Conservation (phyloP, 805 yeast species). For the Candida broadrunensis region DNA sequence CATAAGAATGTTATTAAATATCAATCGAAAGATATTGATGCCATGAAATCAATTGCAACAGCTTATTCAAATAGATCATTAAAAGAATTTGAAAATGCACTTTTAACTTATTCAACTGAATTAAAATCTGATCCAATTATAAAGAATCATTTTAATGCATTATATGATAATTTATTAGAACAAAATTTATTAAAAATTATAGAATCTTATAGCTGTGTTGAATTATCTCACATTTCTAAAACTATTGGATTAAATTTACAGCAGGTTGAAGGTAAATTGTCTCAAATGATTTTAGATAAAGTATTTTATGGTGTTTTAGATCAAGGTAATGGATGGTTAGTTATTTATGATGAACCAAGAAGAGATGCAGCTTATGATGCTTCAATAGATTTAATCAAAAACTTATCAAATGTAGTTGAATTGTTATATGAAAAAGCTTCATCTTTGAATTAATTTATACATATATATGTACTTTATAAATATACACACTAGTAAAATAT, state of each 20-base stretch:
- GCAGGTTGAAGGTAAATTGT: conserved; percentile 89
- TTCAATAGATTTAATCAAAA: conserved; percentile 80
- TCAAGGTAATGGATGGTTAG: conserved; percentile 97
- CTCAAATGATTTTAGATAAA: conserved; percentile 95
- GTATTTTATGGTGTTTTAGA: conserved; percentile 95
- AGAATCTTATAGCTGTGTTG: conserved; percentile 96
- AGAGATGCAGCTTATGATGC: conserved; percentile 87
- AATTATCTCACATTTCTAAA: conserved; percentile 81
- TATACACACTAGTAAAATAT: conserved; percentile 21
- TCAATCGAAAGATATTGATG: conserved; percentile 84
- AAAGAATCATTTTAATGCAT: conserved; percentile 86
- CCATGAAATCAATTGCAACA: conserved; percentile 89
- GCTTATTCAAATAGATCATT: conserved; percentile 89
- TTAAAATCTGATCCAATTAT: conserved; percentile 84
- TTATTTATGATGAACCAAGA: conserved; percentile 84
- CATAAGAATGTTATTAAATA: conserved; percentile 69
- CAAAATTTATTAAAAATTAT: conserved; percentile 91
- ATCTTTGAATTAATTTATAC: conserved; percentile 53
- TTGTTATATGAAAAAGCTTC: conserved; percentile 92
- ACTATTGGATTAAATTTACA: conserved; percentile 83
- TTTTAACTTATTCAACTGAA: conserved; percentile 67
- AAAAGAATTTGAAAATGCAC: conserved; percentile 84
- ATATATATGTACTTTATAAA: background rate
- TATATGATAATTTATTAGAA: conserved; percentile 89
- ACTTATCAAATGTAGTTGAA: conserved; percentile 86